Evolutionary conservation across 2,329 filamentous ascomycete genomes (phyloP), one percentile per base, ranked within the genome.

Genomic region (Pseudocercospora eumusae): DNA sequence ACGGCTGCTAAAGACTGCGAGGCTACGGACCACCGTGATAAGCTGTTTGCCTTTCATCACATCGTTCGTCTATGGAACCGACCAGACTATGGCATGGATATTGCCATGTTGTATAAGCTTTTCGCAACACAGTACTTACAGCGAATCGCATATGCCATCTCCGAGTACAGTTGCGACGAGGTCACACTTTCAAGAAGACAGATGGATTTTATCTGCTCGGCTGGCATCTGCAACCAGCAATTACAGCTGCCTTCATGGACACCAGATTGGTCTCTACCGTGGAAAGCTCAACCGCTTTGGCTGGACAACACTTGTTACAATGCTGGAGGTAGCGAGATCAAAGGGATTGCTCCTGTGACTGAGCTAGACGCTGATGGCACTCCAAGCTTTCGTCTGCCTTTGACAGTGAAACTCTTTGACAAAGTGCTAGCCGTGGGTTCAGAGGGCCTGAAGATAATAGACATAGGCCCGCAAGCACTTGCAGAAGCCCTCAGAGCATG

Each of bases 1-100:
- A 54, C 54, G 2, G 65, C 64, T 61, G 65, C 65, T 15, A 67
- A 65, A 27, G 65, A 67, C 18, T 67, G 65, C 56, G 63, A 67
- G 33, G 65, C 63, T 18, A 67, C 63, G 8, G 63, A 67, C 23
- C 65, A 67, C 42, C 53, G 65, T 21, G 65, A 67, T 18, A 67
- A 65, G 45, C 53, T 67, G 15, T 67, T 62, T 33, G 65, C 63
- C 4, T 65, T 64, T 31, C 65, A 67, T 36, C 65, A 67, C 31
- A 57, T 65, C 21, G 59, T 59, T 5, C 56, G 65, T 27, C 55
- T 67, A 3, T 65, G 63, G 61, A 65, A 61, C 15, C 36, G 55
- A 28, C 63, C 65, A 2, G 63, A 67, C 57, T 65, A 67, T 52
- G 56, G 21, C 23, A 60, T 67, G 45, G 49, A 56, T 6, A 65